Conservation (phyloP, 441 rosid genomes). For the Theobroma grandiflorum region DNA sequence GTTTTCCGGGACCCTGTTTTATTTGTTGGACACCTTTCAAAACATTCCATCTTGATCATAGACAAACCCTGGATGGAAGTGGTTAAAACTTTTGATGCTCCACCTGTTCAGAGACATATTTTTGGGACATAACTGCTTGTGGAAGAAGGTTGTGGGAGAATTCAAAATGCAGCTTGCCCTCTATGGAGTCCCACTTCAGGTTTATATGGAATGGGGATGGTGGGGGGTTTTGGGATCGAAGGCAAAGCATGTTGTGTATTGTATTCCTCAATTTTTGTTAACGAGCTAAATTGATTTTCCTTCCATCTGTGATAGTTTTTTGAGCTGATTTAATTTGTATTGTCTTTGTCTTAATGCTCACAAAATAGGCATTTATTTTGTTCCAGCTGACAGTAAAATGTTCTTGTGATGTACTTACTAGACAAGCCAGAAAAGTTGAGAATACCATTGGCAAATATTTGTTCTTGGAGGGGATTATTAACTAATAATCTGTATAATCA, state of each 20-base stretch:
- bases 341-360: neutral
- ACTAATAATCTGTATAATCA: too few relatives aligned
- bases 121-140: slow-evolving; percentile 64
- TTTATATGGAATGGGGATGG: neutral
- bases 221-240: slow-evolving; percentile 23
- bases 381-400: neutral
- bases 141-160: slow-evolving; percentile 23
- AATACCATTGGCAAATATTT: too few relatives aligned
- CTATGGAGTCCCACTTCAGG: slow-evolving; percentile 20
- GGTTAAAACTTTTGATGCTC: slow-evolving; percentile 68
- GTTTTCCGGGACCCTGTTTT: slow-evolving; percentile 86
- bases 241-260: slow-evolving; percentile 39
- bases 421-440: too few relatives aligned
- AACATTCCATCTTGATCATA: slow-evolving; percentile 73
- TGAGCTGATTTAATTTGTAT: slow-evolving; percentile 11
- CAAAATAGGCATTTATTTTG: neutral
- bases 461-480: too few relatives aligned
- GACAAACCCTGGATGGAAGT: slow-evolving; percentile 98
- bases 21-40: slow-evolving; percentile 79
- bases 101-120: slow-evolving; percentile 95
- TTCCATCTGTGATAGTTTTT: slow-evolving; percentile 9
- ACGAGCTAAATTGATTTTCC: slow-evolving; percentile 34
- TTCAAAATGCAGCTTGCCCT: slow-evolving; percentile 30
- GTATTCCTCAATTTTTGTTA: slow-evolving; percentile 44
- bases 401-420: neutral